These are phyloP conservation scores for Besnoitia besnoiti DNA, from an alignment of 169 alveolate genomes.

Conservation along the genomic window DNA sequence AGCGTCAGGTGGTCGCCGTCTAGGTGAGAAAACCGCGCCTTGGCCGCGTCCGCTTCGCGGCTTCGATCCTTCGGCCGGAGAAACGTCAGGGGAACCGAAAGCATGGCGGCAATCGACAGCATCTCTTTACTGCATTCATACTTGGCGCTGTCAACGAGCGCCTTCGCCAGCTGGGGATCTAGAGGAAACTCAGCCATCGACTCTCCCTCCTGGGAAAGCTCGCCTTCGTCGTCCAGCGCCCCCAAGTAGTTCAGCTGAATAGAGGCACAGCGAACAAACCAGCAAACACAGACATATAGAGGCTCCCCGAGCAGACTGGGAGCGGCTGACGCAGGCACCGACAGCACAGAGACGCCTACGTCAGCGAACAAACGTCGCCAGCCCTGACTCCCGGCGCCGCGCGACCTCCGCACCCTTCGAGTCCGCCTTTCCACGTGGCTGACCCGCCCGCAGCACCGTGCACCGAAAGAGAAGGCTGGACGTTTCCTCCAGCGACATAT, in stretches of 20 bases:
- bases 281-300: not conserved
- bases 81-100: conserved; percentile 93
- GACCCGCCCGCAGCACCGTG: too few species aligned
- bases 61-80: conserved; percentile 91
- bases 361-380: not conserved
- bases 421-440: too few species aligned
- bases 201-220: conserved; percentile 95
- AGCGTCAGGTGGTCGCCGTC: conserved; percentile 99
- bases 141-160: conserved; percentile 75
- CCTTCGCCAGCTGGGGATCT: conserved; percentile 97
- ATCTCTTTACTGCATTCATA: conserved; percentile 68
- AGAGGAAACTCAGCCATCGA: conserved; percentile 98
- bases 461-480: too few species aligned
- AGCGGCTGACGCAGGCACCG: not conserved
- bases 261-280: conserved; percentile 45
- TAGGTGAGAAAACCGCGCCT: conserved; percentile 91
- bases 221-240: conserved; percentile 99
- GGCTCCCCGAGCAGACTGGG: too few species aligned
- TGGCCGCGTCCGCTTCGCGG: conserved; percentile 69
- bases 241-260: conserved; percentile 95
- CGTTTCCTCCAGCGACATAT: too few species aligned
- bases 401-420: too few species aligned
- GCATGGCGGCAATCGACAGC: conserved; percentile 80
- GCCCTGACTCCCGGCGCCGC: too few species aligned
- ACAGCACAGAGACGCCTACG: not conserved